phyloP scores from a whole-genome alignment of 2,329 filamentous ascomycete species.

The Alternaria angustiovoidea region DNA sequence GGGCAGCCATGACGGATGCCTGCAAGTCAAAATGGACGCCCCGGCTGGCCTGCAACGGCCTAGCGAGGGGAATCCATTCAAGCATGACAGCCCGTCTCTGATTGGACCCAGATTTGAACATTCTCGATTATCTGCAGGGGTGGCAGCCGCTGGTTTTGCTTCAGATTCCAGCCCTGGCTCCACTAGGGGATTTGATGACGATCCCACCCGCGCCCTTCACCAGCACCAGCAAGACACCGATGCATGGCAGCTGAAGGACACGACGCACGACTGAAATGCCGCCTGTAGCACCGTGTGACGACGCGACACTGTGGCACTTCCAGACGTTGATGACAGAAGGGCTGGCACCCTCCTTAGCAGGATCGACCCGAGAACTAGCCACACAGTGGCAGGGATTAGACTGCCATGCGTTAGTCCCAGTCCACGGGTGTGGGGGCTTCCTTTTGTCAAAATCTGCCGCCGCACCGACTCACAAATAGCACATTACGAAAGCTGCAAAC shows the following conservation, averaged over 20 bases:
- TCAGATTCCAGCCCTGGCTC: slow-evolving; percentile 24
- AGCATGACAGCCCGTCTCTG: slow-evolving; percentile 9
- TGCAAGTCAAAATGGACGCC: slow-evolving; percentile 28
- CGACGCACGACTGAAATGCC: neutral
- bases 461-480: slow-evolving; percentile 14
- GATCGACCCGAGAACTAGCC: slow-evolving; percentile 22
- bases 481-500: slow-evolving; percentile 2
- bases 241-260: neutral
- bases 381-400: slow-evolving; percentile 9
- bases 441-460: slow-evolving; percentile 22
- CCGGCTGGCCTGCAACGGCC: slow-evolving; percentile 24
- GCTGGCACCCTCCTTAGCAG: slow-evolving; percentile 6
- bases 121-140: slow-evolving; percentile 21
- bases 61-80: slow-evolving; percentile 20
- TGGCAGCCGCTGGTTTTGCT: slow-evolving; percentile 23
- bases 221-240: slow-evolving; percentile 1
- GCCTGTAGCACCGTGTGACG: neutral
- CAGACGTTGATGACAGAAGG: neutral
- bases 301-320: slow-evolving; percentile 1
- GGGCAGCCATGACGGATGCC: slow-evolving; percentile 30
- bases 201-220: slow-evolving; percentile 1
- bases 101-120: slow-evolving; percentile 27
- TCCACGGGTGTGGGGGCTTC: slow-evolving; percentile 19
- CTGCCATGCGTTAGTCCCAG: slow-evolving; percentile 16
- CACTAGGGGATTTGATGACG: slow-evolving; percentile 12